Conservation (phyloP, 345 rosid genomes). For the Sisymbrium irio region DNA sequence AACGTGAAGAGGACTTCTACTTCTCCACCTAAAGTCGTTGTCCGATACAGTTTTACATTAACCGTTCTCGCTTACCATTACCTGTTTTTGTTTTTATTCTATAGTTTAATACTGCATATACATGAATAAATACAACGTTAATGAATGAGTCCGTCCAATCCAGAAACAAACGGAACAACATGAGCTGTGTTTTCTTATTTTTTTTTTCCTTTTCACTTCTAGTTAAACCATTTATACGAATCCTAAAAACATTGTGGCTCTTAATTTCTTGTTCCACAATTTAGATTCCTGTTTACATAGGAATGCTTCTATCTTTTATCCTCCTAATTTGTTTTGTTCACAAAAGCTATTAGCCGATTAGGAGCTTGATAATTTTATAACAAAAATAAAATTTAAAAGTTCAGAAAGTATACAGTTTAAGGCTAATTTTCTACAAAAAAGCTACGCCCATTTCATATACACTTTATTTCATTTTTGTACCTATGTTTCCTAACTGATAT, state of each 20-base stretch:
- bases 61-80: conserved; percentile 5
- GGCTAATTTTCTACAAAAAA: too few species aligned
- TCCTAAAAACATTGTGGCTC: background rate
- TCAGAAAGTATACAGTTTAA: too few species aligned
- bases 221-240: background rate
- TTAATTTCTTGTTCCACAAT: background rate
- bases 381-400: too few species aligned
- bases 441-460: too few species aligned
- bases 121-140: background rate
- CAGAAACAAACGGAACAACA: conserved; percentile 18
- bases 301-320: too few species aligned
- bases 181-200: background rate
- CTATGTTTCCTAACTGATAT: too few species aligned
- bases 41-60: conserved; percentile 31
- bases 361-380: too few species aligned
- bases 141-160: conserved; percentile 25
- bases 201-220: background rate
- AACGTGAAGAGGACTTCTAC: conserved; percentile 35
- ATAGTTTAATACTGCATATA: background rate
- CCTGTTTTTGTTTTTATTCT: background rate
- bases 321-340: background rate
- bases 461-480: too few species aligned
- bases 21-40: conserved; percentile 17
- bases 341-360: too few species aligned
- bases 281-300: too few species aligned